Percentiles rank a stretch among this genome's conserved stretches.
phyloP scores from a whole-genome alignment of 306 rosid species.

The Trichosanthes cucumerina region DNA sequence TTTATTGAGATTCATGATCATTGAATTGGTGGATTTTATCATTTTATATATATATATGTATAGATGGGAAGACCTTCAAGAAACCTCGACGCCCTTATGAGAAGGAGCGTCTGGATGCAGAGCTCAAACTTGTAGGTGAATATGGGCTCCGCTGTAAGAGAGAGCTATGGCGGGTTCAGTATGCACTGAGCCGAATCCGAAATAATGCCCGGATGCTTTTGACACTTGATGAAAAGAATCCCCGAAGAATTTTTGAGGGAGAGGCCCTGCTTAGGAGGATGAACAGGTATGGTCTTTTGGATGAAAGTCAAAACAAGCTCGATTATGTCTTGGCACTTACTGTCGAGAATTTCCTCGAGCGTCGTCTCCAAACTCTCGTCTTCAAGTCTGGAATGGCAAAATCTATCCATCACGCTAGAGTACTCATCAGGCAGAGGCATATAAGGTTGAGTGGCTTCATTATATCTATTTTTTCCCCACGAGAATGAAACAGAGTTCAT shows the following conservation, averaged over 20 bases:
- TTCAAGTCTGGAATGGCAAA: slow-evolving; percentile 44
- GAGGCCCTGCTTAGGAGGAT: slow-evolving; percentile 41
- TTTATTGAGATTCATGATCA: background rate
- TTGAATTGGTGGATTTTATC: background rate
- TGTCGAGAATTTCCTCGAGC: slow-evolving; percentile 39
- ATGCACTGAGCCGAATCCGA: slow-evolving; percentile 30
- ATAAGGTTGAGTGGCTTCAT: slow-evolving; percentile 16
- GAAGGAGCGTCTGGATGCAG: slow-evolving; percentile 41
- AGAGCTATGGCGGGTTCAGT: slow-evolving; percentile 40
- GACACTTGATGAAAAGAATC: slow-evolving; percentile 37
- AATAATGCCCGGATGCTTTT: slow-evolving; percentile 33
- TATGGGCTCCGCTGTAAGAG: slow-evolving; percentile 39
- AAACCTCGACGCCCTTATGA: slow-evolving; percentile 44
- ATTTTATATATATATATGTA: background rate
- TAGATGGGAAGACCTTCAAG: slow-evolving; percentile 44
- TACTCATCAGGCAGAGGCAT: slow-evolving; percentile 35
- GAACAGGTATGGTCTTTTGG: slow-evolving; percentile 37
- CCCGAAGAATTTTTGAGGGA: slow-evolving; percentile 34
- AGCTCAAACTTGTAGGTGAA: slow-evolving; percentile 35
- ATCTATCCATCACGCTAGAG: slow-evolving; percentile 39
- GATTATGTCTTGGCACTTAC: slow-evolving; percentile 38
- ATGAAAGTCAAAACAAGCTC: slow-evolving; percentile 42
- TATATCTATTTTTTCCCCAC: too few species aligned
- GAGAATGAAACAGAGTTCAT: too few species aligned
- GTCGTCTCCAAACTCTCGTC: slow-evolving; percentile 30